A percentile compares a stretch with the other conserved stretches of the same genome.
These are phyloP conservation scores for Hyaloscypha variabilis DNA, from an alignment of 495 filamentous ascomycete species.

Conservation along the genomic window DNA sequence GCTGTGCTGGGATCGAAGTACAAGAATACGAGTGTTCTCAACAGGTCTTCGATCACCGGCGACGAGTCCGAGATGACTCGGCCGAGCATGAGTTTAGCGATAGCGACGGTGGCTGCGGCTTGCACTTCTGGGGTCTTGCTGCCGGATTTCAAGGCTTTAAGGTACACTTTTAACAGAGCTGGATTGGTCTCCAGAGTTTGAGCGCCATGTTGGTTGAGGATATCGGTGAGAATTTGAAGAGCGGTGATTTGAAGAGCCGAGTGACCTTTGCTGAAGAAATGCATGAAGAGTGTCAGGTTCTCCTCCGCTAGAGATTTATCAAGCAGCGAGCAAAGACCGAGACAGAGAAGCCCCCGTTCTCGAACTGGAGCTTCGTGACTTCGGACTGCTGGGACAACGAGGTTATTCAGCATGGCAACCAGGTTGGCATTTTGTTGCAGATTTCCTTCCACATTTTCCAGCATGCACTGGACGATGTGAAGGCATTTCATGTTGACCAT, in stretches of 20 bases:
- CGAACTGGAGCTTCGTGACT: conserved; percentile 92
- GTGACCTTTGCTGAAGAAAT: conserved; percentile 93
- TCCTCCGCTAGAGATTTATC: conserved; percentile 90
- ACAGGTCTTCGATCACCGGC: conserved; percentile 63
- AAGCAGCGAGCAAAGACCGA: conserved; percentile 89
- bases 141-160: conserved; percentile 72
- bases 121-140: conserved; percentile 73
- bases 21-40: conserved; percentile 78
- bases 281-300: conserved; percentile 91
- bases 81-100: conserved; percentile 85
- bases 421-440: conserved; percentile 86
- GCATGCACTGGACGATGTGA: conserved; percentile 96
- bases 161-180: conserved; percentile 73
- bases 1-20: conserved; percentile 90
- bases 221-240: conserved; percentile 91
- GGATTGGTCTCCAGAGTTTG: conserved; percentile 64
- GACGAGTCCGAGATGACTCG: conserved; percentile 59
- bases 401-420: conserved; percentile 93
- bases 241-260: conserved; percentile 86
- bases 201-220: conserved; percentile 83
- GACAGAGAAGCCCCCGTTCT: conserved; percentile 83
- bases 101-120: conserved; percentile 76
- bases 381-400: conserved; percentile 91
- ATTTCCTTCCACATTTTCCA: conserved; percentile 84
- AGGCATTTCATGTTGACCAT: conserved; percentile 98